Evolutionary conservation across 202 grass and related monocot species (phyloP), one percentile per base, ranked within the genome.

Genomic region (Brachypodium distachyon): DNA sequence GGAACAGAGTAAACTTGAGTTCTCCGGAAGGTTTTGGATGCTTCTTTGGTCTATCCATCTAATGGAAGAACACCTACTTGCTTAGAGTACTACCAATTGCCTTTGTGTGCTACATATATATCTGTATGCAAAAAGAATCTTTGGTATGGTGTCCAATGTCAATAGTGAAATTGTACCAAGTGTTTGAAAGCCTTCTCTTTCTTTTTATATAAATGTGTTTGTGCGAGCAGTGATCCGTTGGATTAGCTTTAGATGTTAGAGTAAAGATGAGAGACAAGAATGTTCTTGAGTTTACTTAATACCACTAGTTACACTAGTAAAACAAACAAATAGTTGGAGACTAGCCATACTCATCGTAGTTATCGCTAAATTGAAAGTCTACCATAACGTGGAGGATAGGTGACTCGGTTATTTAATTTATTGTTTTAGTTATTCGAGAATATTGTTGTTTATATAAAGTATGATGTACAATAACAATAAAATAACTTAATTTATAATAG

Each of bases 1-100:
- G 94, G 94, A 72, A 84, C 83, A 42, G 83, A 88, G 50, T 93
- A 90, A 76, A 25, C 18, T 74, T 34, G 8, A 68, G 32, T 83
- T 62, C 12, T 77, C 65, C 19, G 4, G 47, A 77, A 61, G 16
- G 12, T 77, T 87, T 67, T 83, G 54, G 75, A 60, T 51, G 62
- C 19, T 53, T 46, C 43, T 50, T 77, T 67, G 10, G 34, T 17
- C 57, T 65, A 58, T 82, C 26, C 6, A 27, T 67, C 39, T 78
- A 79, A 75, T 48, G 64, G 46, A 51, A 44, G 34, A 74, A 74
- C 44, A 32, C 21, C 69, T 79, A 22, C 13, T 63, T 75, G 50
- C 17, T 77, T 69, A 59, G 74, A 82, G 60, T 83, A 44, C 40
- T 9, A 5, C 5, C 31, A 39, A 50, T 21, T 65, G 63, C 61